These are phyloP conservation scores for Candida alai DNA, from an alignment of 805 yeast genomes.

Conservation along the genomic window DNA sequence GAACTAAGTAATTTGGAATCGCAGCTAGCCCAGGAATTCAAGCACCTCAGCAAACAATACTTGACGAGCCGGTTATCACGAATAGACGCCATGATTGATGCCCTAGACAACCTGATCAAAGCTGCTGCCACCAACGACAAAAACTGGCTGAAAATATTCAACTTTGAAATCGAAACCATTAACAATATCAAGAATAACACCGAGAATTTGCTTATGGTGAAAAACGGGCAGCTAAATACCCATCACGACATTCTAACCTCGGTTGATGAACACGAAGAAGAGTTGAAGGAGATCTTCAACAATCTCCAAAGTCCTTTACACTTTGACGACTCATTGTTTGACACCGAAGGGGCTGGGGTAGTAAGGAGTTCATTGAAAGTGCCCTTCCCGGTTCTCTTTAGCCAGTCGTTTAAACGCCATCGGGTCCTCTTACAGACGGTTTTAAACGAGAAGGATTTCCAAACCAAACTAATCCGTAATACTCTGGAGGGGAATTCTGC, in stretches of 20 bases:
- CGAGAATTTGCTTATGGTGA: conserved; percentile 25
- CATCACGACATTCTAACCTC: conserved; percentile 15
- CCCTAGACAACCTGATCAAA: conserved; percentile 22
- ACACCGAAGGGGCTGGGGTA: too few species aligned
- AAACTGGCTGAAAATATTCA: conserved; percentile 30
- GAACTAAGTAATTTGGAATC: conserved; percentile 22
- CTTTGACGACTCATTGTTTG: conserved; percentile 27
- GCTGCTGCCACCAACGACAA: conserved; percentile 24
- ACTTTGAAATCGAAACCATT: conserved; percentile 32
- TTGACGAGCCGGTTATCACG: conserved; percentile 26
- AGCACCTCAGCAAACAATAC: conserved; percentile 20
- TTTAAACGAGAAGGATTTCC: conserved; percentile 28
- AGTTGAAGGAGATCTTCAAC: conserved; percentile 24
- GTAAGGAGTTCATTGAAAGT: conserved; percentile 6
- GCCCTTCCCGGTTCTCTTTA: conserved; percentile 12
- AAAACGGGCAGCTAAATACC: conserved; percentile 11
- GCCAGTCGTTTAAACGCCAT: conserved; percentile 14
- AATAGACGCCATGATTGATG: conserved; percentile 22
- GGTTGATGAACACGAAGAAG: conserved; percentile 27
- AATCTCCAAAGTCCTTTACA: conserved; percentile 32
- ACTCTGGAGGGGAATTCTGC: conserved; percentile 20
- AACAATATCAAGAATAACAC: conserved; percentile 27
- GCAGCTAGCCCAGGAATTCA: conserved; percentile 21
- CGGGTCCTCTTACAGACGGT: conserved; percentile 20
- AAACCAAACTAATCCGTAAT: conserved; percentile 18